These are phyloP conservation scores for Ogataea nonfermentans DNA, from an alignment of 805 yeast species.

Conservation along the genomic window DNA sequence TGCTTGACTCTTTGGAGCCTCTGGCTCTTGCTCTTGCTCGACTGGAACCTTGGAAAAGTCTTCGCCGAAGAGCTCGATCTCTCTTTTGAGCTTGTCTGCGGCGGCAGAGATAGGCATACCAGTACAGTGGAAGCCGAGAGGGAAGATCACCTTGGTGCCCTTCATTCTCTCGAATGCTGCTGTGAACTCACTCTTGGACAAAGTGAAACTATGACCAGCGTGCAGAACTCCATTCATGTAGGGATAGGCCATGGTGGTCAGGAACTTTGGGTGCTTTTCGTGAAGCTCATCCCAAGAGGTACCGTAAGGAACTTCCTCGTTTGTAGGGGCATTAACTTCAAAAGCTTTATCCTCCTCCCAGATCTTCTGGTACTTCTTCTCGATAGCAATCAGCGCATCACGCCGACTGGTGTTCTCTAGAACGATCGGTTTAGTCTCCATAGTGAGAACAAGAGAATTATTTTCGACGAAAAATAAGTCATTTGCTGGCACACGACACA, in stretches of 20 bases:
- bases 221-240: conserved; percentile 98
- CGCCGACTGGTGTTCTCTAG: conserved; percentile 78
- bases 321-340: conserved; percentile 83
- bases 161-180: conserved; percentile 93
- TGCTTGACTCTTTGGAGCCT: conserved; percentile 28
- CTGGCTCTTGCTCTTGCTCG: conserved; percentile 40
- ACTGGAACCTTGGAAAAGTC: conserved; percentile 72
- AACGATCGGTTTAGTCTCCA: conserved; percentile 37
- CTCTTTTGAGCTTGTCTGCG: conserved; percentile 93
- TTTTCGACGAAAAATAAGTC: conserved; percentile 13
- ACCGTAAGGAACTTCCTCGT: conserved; percentile 58
- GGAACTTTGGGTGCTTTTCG: conserved; percentile 77
- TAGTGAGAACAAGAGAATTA: conserved; percentile 6
- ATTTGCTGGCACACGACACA: conserved; percentile 5
- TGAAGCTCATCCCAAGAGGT: conserved; percentile 68
- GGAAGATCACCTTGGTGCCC: conserved; percentile 90
- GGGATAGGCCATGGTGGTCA: conserved; percentile 96
- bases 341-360: conserved; percentile 89
- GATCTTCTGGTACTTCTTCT: conserved; percentile 77
- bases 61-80: conserved; percentile 84
- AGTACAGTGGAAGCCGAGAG: conserved; percentile 98
- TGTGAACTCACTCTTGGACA: conserved; percentile 90
- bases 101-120: conserved; percentile 98
- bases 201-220: conserved; percentile 95
- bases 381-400: conserved; percentile 87